These are phyloP conservation scores for Singerocomus rubriflavus DNA, from an alignment of 1,284 basidiomycete genomes.

Conservation along the genomic window DNA sequence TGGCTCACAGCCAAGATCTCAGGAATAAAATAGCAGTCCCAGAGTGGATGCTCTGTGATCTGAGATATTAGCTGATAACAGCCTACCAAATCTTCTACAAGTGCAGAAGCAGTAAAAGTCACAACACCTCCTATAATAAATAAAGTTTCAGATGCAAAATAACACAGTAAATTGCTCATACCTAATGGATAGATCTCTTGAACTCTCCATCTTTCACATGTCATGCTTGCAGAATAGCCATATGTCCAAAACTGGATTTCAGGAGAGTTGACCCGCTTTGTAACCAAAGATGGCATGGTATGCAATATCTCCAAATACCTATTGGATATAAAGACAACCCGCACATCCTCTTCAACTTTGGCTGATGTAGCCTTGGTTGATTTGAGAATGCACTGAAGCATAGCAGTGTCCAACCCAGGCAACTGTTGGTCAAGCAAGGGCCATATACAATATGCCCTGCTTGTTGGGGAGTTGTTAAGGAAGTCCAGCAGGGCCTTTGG, in stretches of 20 bases:
- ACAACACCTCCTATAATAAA: conserved; percentile 55
- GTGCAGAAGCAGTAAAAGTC: conserved; percentile 60
- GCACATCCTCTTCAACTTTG: conserved; percentile 39
- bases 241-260: conserved; percentile 61
- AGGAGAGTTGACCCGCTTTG: conserved; percentile 40
- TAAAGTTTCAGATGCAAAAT: conserved; percentile 7
- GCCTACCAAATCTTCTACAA: conserved; percentile 48
- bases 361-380: conserved; percentile 39
- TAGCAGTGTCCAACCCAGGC: conserved; percentile 42
- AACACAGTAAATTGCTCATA: conserved; percentile 29
- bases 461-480: conserved; percentile 16
- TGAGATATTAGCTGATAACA: conserved; percentile 45
- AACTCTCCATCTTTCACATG: conserved; percentile 52
- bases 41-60: conserved; percentile 57
- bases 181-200: conserved; percentile 64
- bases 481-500: conserved; percentile 28
- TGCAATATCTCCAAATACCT: conserved; percentile 48
- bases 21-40: conserved; percentile 62
- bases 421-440: conserved; percentile 20
- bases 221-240: conserved; percentile 54
- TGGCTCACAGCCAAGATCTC: conserved; percentile 50
- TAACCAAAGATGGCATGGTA: conserved; percentile 45
- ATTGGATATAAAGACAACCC: conserved; percentile 63
- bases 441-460: conserved; percentile 41
- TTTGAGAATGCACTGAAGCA: conserved; percentile 45